A percentile compares a stretch with the other conserved stretches of the same genome.
Conservation (phyloP, 768 basidiomycete species). For the Leucosporidium creatinivorum region DNA sequence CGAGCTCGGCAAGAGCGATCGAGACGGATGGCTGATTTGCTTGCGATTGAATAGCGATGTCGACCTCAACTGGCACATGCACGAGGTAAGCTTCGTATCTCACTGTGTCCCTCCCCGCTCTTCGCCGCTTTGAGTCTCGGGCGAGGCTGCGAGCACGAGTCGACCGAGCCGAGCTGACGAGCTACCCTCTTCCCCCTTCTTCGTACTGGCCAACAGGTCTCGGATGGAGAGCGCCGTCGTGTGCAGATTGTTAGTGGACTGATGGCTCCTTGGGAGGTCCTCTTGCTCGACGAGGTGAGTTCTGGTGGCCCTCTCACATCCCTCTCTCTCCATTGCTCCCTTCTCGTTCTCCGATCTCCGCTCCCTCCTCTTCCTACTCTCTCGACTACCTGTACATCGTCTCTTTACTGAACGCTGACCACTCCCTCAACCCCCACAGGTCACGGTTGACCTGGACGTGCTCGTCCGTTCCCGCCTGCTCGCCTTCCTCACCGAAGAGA, state of each 20-base stretch:
- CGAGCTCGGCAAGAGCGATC: too few species aligned
- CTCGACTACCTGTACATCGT: too few species aligned
- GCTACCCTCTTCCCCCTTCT: too few species aligned
- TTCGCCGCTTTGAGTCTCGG: too few species aligned
- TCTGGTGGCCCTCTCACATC: too few species aligned
- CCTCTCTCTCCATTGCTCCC: background rate
- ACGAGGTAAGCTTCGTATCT: constrained; percentile 45
- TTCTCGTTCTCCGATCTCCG: too few species aligned
- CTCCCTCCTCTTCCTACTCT: background rate
- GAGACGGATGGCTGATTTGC: background rate
- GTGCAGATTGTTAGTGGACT: constrained; percentile 94
- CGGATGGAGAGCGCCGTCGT: constrained; percentile 86
- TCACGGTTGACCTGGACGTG: constrained; percentile 94
- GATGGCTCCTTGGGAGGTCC: constrained; percentile 87
- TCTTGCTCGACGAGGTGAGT: constrained; percentile 83
- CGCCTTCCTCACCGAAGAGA: constrained; percentile 74
- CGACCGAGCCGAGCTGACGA: too few species aligned
- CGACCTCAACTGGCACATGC: constrained; percentile 92
- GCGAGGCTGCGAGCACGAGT: too few species aligned
- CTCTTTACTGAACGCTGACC: background rate
- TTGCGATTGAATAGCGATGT: constrained; percentile 44
- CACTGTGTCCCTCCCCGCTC: too few species aligned
- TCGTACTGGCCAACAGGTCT: constrained; percentile 48
- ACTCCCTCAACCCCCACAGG: constrained; percentile 47
- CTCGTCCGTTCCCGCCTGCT: constrained; percentile 88